A percentile compares a stretch with the other conserved stretches of the same genome.
phyloP scores from a whole-genome alignment of 768 basidiomycete species.

The Hygrophorus russula region DNA sequence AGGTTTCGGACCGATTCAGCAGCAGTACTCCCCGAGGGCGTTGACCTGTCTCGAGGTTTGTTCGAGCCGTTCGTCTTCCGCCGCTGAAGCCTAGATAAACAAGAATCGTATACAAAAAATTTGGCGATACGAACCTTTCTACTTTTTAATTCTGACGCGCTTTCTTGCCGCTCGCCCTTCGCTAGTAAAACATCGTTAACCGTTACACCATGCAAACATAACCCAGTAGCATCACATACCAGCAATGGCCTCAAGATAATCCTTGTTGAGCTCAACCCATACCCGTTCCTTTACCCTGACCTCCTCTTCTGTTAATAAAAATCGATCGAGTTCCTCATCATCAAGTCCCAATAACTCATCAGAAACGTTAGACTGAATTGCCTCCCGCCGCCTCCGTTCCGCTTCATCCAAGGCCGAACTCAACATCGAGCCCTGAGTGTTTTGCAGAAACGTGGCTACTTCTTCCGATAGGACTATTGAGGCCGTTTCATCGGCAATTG shows the following conservation, averaged over 20 bases:
- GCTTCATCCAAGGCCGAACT: constrained; percentile 55
- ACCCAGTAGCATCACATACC: no score
- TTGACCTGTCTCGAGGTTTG: constrained; percentile 65
- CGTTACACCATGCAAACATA: constrained; percentile 20
- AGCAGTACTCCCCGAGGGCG: constrained; percentile 55
- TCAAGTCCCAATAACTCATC: constrained; percentile 73
- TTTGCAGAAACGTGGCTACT: constrained; percentile 54
- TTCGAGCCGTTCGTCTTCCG: constrained; percentile 53
- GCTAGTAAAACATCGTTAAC: constrained; percentile 31
- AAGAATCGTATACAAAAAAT: constrained; percentile 20
- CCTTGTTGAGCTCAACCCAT: constrained; percentile 89
- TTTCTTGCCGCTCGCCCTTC: constrained; percentile 49
- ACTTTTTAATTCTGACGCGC: constrained; percentile 36
- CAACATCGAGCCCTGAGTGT: constrained; percentile 48
- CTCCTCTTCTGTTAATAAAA: constrained; percentile 71
- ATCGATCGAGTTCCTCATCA: constrained; percentile 79
- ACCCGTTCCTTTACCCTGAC: constrained; percentile 80
- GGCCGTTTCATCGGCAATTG: constrained; percentile 44
- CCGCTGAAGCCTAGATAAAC: constrained; percentile 31
- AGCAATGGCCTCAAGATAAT: constrained; percentile 82
- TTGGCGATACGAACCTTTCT: constrained; percentile 66
- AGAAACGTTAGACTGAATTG: constrained; percentile 25
- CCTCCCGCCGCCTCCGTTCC: constrained; percentile 49
- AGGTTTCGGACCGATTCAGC: constrained; percentile 71
- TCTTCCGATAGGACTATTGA: constrained; percentile 58